Evolutionary conservation across 2,329 filamentous ascomycete genomes (phyloP), one percentile per base, ranked within the genome.

Genomic region (Pseudocercospora pini-densiflorae): DNA sequence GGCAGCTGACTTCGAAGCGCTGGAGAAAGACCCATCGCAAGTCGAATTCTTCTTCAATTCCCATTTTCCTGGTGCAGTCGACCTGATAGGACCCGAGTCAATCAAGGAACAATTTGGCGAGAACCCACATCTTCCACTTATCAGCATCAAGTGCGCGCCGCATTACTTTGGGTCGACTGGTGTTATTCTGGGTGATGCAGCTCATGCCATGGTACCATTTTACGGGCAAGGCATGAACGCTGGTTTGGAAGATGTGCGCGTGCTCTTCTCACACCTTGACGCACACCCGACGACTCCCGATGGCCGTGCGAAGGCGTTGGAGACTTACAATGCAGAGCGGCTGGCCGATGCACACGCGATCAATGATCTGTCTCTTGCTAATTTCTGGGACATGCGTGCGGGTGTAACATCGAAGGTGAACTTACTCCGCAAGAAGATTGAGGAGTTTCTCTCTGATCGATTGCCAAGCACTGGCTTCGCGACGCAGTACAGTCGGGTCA

Each of bases 191-290:
- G 95, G 95, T 65, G 95, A 99, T 77, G 93, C 95, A 7, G 94
- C 95, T 0, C 95, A 99, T 78, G 95, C 96, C 64, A 97, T 99
- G 90, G 93, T 99, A 0, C 95, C 95, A 0, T 99, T 99, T 80
- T 99, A 98, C 78, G 95, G 95, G 0, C 95, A 99, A 79, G 95
- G 95, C 43, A 96, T 99, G 89, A 99, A 99, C 76, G 92, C 95
- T 0, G 95, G 95, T 0, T 87, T 99, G 49, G 95, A 99, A 81
- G 94, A 97, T 74, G 93, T 99, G 12, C 89, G 91, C 7, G 89
- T 97, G 5, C 86, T 99, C 0, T 99, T 97, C 79, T 88, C 89
- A 0, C 85, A 91, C 51, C 84, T 98, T 1, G 94, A 97, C 79
- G 86, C 87, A 71, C 84, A 93, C 71, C 81, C 84, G 1, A 79